Percentiles rank a stretch among this genome's conserved stretches.
These are phyloP conservation scores for Botrytis fragariae DNA, from an alignment of 2,329 filamentous ascomycete genomes.

Conservation along the genomic window DNA sequence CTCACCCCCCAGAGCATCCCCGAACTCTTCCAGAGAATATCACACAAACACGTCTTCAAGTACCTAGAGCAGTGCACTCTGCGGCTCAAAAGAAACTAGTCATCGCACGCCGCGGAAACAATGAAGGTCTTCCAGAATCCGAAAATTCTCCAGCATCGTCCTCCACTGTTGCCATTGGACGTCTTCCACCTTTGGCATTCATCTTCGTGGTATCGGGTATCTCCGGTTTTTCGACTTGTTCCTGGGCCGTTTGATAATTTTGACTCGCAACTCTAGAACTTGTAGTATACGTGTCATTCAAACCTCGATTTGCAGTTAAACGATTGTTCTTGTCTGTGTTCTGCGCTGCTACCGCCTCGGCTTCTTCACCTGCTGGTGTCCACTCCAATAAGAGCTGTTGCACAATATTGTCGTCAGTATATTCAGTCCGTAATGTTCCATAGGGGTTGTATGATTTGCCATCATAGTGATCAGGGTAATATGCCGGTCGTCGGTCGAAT, in stretches of 20 bases:
- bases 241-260: no score
- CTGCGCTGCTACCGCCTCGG: background rate
- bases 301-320: background rate
- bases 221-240: background rate
- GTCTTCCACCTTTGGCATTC: background rate
- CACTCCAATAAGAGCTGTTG: slow-evolving; percentile 14
- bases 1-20: no score
- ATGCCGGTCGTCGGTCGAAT: background rate
- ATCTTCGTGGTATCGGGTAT: background rate
- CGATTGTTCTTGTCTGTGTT: background rate
- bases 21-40: no score
- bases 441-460: background rate
- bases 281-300: background rate
- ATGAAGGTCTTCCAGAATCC: background rate
- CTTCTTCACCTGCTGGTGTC: slow-evolving; percentile 6
- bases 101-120: background rate
- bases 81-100: background rate
- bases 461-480: background rate
- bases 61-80: background rate
- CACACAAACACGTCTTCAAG: background rate
- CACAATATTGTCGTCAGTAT: background rate
- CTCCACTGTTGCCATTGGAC: background rate
- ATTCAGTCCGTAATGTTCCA: background rate
- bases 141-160: background rate
- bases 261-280: background rate